A percentile compares a stretch with the other conserved stretches of the same genome.
Conservation (phyloP, 2,329 filamentous ascomycete species). For the Fonsecaea pedrosoi region DNA sequence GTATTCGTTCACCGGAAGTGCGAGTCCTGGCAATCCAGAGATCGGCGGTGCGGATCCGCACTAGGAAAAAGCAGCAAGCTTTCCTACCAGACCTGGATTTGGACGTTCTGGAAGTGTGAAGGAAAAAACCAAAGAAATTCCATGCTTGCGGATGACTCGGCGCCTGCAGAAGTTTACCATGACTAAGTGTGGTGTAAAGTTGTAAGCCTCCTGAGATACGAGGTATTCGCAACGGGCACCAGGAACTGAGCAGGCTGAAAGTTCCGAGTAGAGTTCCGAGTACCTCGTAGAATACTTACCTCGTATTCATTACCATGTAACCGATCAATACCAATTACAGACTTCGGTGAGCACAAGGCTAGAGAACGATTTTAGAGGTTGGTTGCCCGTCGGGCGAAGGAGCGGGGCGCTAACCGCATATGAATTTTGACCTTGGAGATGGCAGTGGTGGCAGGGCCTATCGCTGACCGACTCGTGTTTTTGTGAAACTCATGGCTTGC, state of each 20-base stretch:
- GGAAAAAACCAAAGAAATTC: conserved; percentile 6
- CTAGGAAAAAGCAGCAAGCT: conserved; percentile 12
- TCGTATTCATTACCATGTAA: neutral
- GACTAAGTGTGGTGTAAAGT: neutral
- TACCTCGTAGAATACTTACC: too few relatives aligned
- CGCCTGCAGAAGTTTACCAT: neutral
- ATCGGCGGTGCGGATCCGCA: conserved; percentile 28
- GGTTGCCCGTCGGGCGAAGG: neutral
- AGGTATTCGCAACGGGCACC: neutral
- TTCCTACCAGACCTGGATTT: neutral
- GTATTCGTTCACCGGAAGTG: conserved; percentile 28
- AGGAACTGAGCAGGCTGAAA: neutral
- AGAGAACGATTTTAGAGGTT: conserved; percentile 10
- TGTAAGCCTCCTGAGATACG: neutral
- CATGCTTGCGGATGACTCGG: conserved; percentile 1
- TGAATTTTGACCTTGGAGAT: neutral
- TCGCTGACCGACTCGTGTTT: conserved; percentile 7
- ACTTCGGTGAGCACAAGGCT: conserved; percentile 6
- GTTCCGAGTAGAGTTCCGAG: too few relatives aligned
- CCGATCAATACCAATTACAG: neutral
- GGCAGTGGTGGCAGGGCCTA: neutral
- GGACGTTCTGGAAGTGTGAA: neutral
- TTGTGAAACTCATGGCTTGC: neutral
- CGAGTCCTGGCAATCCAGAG: conserved; percentile 7
- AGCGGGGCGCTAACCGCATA: neutral